These are phyloP conservation scores for Solioccasus polychromus DNA, from an alignment of 768 basidiomycete genomes.

Conservation along the genomic window DNA sequence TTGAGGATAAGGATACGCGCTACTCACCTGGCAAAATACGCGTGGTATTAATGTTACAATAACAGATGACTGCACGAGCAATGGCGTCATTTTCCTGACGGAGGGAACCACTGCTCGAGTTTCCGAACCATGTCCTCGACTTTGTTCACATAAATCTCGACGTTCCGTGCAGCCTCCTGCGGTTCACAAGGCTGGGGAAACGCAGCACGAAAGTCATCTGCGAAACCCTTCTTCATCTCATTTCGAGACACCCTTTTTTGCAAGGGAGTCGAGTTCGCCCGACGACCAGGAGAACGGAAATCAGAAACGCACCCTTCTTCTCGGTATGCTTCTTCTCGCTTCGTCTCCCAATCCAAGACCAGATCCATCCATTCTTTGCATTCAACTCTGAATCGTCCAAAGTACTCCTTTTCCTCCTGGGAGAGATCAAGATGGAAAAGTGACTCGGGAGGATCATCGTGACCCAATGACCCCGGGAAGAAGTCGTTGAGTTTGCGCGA, in stretches of 20 bases:
- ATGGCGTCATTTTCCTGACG: neutral
- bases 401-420: constrained; percentile 18
- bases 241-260: constrained; percentile 13
- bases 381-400: constrained; percentile 16
- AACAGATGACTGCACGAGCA: neutral
- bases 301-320: constrained; percentile 6
- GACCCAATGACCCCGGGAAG: constrained; percentile 27
- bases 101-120: constrained; percentile 26
- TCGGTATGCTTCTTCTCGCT: constrained; percentile 9
- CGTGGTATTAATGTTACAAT: neutral
- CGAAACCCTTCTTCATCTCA: constrained; percentile 11
- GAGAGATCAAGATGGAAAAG: constrained; percentile 25
- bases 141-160: constrained; percentile 24
- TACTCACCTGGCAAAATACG: neutral
- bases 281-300: neutral
- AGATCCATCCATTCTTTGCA: constrained; percentile 18
- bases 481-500: constrained; percentile 21
- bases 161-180: constrained; percentile 9
- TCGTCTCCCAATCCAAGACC: constrained; percentile 21
- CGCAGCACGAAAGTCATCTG: constrained; percentile 21
- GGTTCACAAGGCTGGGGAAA: constrained; percentile 20
- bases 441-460: constrained; percentile 14
- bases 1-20: neutral
- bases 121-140: constrained; percentile 26
- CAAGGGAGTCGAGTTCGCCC: neutral